Conservation (phyloP, 306 rosid genomes). For the Begonia masoniana region DNA sequence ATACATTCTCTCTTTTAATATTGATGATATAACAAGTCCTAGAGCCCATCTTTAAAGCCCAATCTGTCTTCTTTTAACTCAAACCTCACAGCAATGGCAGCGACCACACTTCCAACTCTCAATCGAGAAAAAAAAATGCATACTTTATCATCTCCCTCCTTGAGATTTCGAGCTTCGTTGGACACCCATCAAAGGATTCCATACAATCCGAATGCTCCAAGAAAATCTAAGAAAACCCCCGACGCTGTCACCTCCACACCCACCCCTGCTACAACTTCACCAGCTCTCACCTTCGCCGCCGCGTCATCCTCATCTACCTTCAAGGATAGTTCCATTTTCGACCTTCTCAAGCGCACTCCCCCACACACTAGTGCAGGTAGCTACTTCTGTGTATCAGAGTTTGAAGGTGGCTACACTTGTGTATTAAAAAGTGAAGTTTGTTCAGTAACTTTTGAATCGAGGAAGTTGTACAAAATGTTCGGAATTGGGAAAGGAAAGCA, state of each 20-base stretch:
- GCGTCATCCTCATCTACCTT: conserved; percentile 5
- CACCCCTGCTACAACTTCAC: conserved; percentile 14
- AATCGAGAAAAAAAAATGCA: conserved; percentile 13
- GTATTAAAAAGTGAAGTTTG: not conserved
- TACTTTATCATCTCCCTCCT: conserved; percentile 16
- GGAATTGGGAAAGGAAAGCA: too few species aligned
- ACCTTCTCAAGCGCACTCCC: conserved; percentile 50
- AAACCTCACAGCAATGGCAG: conserved; percentile 5
- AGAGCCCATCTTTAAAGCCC: not conserved
- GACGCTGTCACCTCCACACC: not conserved
- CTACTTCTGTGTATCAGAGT: not conserved
- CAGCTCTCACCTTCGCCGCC: conserved; percentile 18
- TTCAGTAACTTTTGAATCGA: not conserved
- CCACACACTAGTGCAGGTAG: conserved; percentile 25
- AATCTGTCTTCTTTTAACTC: not conserved
- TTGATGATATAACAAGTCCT: too few species aligned
- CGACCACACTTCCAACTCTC: not conserved
- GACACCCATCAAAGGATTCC: conserved; percentile 57
- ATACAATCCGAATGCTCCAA: conserved; percentile 80
- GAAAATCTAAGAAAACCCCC: conserved; percentile 32
- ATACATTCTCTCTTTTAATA: too few species aligned
- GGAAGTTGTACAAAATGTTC: too few species aligned
- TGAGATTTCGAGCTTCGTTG: conserved; percentile 45
- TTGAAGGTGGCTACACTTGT: not conserved
- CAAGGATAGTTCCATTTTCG: conserved; percentile 21